Conservation (phyloP, 1,284 basidiomycete genomes). For the Kwoniella shivajii region DNA sequence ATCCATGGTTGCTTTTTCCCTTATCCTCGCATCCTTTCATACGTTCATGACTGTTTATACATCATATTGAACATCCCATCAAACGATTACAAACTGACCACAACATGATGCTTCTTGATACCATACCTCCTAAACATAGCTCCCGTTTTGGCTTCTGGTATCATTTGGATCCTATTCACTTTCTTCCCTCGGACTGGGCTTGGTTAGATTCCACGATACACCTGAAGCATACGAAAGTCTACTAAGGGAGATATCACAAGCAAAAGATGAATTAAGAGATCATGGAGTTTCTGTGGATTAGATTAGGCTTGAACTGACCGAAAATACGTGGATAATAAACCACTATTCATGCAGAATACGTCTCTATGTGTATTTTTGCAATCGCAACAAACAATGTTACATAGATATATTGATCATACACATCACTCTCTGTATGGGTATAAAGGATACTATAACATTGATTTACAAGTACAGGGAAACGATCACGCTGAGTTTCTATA, state of each 20-base stretch:
- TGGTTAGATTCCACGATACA: constrained; percentile 71
- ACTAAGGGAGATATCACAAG: constrained; percentile 64
- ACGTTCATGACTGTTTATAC: background rate
- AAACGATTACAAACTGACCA: background rate
- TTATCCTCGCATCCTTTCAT: background rate
- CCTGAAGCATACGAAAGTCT: constrained; percentile 74
- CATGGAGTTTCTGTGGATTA: constrained; percentile 70
- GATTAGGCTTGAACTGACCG: background rate
- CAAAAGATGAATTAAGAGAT: constrained; percentile 68
- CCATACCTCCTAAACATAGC: constrained; percentile 50
- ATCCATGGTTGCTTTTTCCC: too few relatives aligned
- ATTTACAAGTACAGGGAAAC: too few relatives aligned
- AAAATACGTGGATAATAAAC: background rate
- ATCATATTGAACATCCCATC: background rate
- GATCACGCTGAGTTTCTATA: too few relatives aligned
- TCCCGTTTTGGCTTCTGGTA: constrained; percentile 76
- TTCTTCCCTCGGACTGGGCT: constrained; percentile 69
- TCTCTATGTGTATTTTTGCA: too few relatives aligned
- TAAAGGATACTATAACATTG: too few relatives aligned
- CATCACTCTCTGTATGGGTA: background rate
- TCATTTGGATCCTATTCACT: constrained; percentile 74
- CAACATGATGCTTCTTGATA: background rate
- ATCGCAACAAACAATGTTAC: background rate
- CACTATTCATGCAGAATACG: too few relatives aligned
- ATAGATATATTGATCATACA: constrained; percentile 4